These are phyloP conservation scores for Arbutus unedo DNA, from an alignment of 148 eudicot species.

Conservation along the genomic window DNA sequence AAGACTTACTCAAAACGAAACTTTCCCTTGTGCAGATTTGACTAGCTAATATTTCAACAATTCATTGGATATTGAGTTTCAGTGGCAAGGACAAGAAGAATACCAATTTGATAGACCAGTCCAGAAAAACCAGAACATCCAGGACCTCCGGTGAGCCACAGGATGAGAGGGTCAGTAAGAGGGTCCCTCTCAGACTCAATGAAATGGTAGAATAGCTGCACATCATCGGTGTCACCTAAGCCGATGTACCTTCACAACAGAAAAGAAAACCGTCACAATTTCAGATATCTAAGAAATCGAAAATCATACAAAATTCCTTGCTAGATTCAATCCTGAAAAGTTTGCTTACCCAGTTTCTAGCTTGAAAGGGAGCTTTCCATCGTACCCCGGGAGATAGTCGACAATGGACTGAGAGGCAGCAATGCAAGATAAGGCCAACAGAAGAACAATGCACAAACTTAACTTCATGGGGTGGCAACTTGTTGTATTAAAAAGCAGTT, in stretches of 20 bases:
- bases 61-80: neutral
- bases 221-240: slow-evolving; percentile 19
- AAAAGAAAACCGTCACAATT: no score
- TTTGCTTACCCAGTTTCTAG: neutral
- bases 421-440: neutral
- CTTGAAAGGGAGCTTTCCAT: neutral
- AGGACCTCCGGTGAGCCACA: slow-evolving; percentile 26
- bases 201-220: slow-evolving; percentile 16
- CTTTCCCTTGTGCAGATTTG: no score
- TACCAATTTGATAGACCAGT: slow-evolving; percentile 22
- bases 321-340: neutral
- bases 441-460: neutral
- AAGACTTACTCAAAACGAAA: no score
- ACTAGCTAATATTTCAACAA: neutral
- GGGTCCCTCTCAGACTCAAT: slow-evolving; percentile 18
- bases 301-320: no score
- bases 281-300: no score
- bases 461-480: neutral
- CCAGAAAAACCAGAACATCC: slow-evolving; percentile 26
- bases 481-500: no score
- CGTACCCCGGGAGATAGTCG: neutral
- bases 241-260: slow-evolving; percentile 13
- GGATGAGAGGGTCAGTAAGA: slow-evolving; percentile 14
- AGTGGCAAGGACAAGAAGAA: neutral
- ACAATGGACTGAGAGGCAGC: neutral